These are phyloP conservation scores for Phialophora chinensis DNA, from an alignment of 2,329 filamentous ascomycete species.

Conservation along the genomic window DNA sequence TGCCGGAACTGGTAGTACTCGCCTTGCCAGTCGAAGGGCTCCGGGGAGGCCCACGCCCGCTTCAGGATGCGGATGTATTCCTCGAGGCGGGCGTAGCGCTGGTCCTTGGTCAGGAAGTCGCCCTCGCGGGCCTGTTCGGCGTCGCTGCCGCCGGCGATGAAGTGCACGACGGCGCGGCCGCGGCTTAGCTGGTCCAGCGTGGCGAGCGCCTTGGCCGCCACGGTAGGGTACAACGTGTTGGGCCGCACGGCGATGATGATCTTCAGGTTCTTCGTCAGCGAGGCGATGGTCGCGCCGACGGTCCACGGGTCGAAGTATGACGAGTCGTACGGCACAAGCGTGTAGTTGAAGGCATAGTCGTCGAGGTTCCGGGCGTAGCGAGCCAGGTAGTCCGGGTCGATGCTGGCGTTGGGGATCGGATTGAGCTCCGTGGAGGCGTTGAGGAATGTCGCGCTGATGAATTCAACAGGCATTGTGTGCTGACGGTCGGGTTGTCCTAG, in stretches of 20 bases:
- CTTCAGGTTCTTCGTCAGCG: constrained; percentile 64
- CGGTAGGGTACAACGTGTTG: constrained; percentile 67
- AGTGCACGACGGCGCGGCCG: constrained; percentile 66
- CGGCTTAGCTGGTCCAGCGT: constrained; percentile 65
- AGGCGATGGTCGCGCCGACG: constrained; percentile 62
- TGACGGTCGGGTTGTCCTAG: too few species aligned
- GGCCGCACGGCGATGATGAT: constrained; percentile 67
- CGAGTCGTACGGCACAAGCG: constrained; percentile 65
- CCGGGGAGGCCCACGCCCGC: constrained; percentile 62
- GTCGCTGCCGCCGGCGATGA: constrained; percentile 67
- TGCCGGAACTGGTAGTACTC: constrained; percentile 66
- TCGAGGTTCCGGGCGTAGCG: constrained; percentile 65
- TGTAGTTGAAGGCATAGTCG: constrained; percentile 67
- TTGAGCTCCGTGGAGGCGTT: constrained; percentile 63
- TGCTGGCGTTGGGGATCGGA: constrained; percentile 57
- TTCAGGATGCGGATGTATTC: constrained; percentile 68
- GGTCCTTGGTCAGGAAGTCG: constrained; percentile 63
- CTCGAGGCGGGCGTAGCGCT: constrained; percentile 64
- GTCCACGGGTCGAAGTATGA: constrained; percentile 64
- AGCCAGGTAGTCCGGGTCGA: constrained; percentile 60
- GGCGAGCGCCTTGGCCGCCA: constrained; percentile 66
- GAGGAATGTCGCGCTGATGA: constrained; percentile 64
- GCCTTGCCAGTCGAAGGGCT: constrained; percentile 67
- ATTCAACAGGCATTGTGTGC: constrained; percentile 54
- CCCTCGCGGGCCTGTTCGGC: constrained; percentile 66